Base-by-base conservation (phyloP, 1,139 yeast species). In the Yamadazyma sp. region DNA sequence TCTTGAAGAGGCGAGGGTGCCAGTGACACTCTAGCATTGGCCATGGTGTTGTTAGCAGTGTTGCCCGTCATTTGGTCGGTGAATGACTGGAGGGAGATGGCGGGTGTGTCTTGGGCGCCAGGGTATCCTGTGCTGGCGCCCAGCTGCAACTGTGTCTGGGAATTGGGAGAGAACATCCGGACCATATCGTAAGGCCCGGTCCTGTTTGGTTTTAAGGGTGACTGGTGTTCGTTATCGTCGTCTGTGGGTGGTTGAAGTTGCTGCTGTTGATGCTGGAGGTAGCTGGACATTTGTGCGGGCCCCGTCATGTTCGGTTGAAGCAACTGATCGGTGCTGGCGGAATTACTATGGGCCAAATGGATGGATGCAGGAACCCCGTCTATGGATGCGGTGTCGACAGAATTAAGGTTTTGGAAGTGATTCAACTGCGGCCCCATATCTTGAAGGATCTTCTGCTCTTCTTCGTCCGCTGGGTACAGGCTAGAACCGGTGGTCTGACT, bases 371-470 rank as follows among this genome's bases (percentile, higher is more conserved):
- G 83, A 1, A 71, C 72, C 3, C 84, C 83, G 44, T 67, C 79
- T 11, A 79, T 67, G 20, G 83, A 75, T 3, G 79, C 86, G 37
- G 83, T 77, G 54, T 83, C 89, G 5, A 81, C 84, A 7, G 77
- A 74, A 42, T 70, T 53, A 41, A 83, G 75, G 51, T 83, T 78
- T 42, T 75, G 79, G 58, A 83, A 83, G 56, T 81, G 84, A 40
- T 78, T 78, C 35, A 82, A 72, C 24, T 83, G 81, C 8, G 81
- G 80, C 47, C 74, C 81, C 82, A 83, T 81, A 45, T 82, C 91
- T 42, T 74, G 73, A 17, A 83, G 61, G 15, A 79, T 83, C 50
- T 81, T 83, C 40, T 67, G 72, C 44, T 79, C 85, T 44, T 77
- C 81, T 30, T 73, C 79, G 38, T 69, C 77, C 20, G 57, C 52